Conservation (phyloP, 345 rosid genomes). For the Cochlearia excelsa region DNA sequence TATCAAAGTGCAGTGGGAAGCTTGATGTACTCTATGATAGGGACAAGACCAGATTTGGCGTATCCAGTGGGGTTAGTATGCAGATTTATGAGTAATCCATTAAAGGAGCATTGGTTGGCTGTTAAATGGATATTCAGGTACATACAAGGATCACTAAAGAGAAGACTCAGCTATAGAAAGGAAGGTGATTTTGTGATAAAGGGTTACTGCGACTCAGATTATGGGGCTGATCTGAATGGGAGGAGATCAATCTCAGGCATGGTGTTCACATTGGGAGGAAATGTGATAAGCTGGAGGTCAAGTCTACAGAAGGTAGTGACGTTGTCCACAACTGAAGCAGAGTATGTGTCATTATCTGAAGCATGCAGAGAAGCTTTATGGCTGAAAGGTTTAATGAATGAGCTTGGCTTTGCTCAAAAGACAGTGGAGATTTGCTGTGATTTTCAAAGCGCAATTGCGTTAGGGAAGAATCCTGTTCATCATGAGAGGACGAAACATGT, state of each 20-base stretch:
- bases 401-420: no score
- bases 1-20: neutral
- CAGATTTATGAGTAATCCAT: neutral
- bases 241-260: neutral
- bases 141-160: neutral
- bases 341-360: no score
- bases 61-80: neutral
- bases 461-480: no score
- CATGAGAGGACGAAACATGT: no score
- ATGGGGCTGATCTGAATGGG: neutral
- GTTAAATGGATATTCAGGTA: neutral
- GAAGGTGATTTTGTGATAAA: neutral
- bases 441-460: no score
- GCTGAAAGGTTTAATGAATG: no score
- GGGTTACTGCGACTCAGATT: neutral
- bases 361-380: no score
- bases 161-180: neutral
- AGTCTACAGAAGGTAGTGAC: neutral
- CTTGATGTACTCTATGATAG: neutral
- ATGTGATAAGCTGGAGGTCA: neutral
- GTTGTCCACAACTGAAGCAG: neutral
- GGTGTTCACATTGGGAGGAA: neutral
- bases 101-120: neutral
- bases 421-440: no score
- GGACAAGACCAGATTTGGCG: neutral